Conservation (phyloP, 257 asterid species). For the Plantago ovata region DNA sequence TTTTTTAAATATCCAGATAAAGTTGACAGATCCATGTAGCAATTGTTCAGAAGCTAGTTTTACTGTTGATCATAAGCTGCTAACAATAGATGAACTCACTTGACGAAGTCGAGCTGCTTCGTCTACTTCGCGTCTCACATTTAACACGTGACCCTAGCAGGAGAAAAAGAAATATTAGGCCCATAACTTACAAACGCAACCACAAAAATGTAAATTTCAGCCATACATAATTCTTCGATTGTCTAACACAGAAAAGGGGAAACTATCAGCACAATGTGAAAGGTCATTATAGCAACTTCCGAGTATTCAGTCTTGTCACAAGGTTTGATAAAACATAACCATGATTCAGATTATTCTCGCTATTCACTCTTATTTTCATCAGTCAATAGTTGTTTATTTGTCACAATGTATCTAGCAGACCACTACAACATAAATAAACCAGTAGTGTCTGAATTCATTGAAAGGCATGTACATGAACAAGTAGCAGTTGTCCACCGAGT, state of each 20-base stretch:
- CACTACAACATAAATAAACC: not conserved
- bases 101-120: slow-evolving; percentile 94
- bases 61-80: not conserved
- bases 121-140: slow-evolving; percentile 83
- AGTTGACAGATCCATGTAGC: not conserved
- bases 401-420: not conserved
- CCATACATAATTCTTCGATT: too few species aligned
- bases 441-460: not conserved
- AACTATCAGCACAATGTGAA: too few species aligned
- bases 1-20: slow-evolving; percentile 2
- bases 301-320: not conserved
- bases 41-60: slow-evolving; percentile 6
- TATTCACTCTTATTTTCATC: slow-evolving; percentile 1
- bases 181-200: not conserved
- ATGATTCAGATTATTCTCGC: slow-evolving; percentile 2
- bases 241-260: too few species aligned
- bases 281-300: too few species aligned
- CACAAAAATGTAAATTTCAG: too few species aligned
- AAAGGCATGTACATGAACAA: too few species aligned
- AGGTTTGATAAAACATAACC: slow-evolving; percentile 4
- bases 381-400: not conserved
- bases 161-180: slow-evolving; percentile 22
- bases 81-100: slow-evolving; percentile 44
- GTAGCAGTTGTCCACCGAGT: too few species aligned
- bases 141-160: slow-evolving; percentile 89